These are phyloP conservation scores for Xylaria arbuscula DNA, from an alignment of 2,329 filamentous ascomycete genomes.

Conservation along the genomic window DNA sequence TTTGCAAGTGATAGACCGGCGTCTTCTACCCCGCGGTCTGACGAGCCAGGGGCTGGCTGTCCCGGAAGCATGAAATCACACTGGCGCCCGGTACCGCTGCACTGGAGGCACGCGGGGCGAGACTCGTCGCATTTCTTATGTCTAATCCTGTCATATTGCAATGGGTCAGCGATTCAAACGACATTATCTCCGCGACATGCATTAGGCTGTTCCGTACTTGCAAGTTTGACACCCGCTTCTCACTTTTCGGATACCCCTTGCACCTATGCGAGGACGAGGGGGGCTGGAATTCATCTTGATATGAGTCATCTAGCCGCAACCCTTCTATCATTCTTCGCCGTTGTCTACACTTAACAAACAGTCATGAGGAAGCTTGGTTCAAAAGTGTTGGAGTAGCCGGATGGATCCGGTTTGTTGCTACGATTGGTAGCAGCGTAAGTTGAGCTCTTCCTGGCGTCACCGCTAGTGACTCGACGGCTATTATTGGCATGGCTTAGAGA, in stretches of 20 bases:
- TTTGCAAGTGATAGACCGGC: background rate
- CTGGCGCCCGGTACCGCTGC: conserved; percentile 18
- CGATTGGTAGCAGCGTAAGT: conserved; percentile 23
- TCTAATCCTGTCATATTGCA: conserved; percentile 11
- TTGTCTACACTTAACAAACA: background rate
- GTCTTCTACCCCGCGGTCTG: background rate
- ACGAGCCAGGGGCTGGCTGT: background rate
- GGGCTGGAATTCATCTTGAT: background rate
- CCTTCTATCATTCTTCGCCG: background rate
- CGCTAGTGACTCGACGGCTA: background rate
- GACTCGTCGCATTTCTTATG: conserved; percentile 29
- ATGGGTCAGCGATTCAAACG: background rate
- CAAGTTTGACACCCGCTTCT: conserved; percentile 22
- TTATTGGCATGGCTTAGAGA: background rate
- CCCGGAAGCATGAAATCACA: conserved; percentile 20
- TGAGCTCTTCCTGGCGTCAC: conserved; percentile 1
- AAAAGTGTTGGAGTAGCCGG: background rate
- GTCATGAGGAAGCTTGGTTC: background rate
- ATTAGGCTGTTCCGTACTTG: conserved; percentile 12
- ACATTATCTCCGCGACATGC: background rate
- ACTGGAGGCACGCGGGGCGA: conserved; percentile 17
- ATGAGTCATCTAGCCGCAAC: background rate
- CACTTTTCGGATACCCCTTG: conserved; percentile 15
- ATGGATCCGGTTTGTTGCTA: background rate
- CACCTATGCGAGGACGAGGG: conserved; percentile 20